Conservation (phyloP, 2,329 filamentous ascomycete genomes). For the Fusarium haematococcum region DNA sequence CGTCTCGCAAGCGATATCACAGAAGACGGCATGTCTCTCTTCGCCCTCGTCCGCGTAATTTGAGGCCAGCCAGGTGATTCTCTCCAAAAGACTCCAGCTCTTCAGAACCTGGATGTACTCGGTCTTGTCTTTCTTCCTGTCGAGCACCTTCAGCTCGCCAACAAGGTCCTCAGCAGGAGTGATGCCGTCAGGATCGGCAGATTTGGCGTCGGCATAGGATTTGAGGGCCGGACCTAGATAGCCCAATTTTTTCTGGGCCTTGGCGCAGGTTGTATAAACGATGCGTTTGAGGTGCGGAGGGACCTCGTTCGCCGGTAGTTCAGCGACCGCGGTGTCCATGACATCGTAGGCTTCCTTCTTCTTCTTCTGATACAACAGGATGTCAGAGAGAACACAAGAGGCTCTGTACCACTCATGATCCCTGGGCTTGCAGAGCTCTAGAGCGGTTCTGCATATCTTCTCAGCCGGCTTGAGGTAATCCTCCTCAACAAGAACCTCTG, state of each 20-base stretch:
- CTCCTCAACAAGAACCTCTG: not conserved
- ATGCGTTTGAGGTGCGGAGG: not conserved
- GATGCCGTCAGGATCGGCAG: not conserved
- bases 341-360: not conserved
- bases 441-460: not conserved
- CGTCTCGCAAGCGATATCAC: slow-evolving; percentile 27
- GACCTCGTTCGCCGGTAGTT: accelerated
- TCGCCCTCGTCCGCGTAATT: slow-evolving; percentile 17
- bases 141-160: not conserved
- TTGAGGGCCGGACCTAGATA: not conserved
- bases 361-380: not conserved
- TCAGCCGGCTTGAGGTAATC: not conserved
- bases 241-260: not conserved
- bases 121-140: not conserved
- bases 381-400: not conserved
- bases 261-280: not conserved
- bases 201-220: not conserved
- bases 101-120: slow-evolving; percentile 30
- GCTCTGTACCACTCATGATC: not conserved
- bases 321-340: not conserved
- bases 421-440: not conserved
- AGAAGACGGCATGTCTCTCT: slow-evolving; percentile 16
- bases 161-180: not conserved
- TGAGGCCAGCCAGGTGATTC: slow-evolving; percentile 43
- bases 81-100: slow-evolving; percentile 41